Evolutionary conservation across 2,329 filamentous ascomycete genomes (phyloP), one percentile per base, ranked within the genome.

Genomic region (Lachnellula subtilissima): DNA sequence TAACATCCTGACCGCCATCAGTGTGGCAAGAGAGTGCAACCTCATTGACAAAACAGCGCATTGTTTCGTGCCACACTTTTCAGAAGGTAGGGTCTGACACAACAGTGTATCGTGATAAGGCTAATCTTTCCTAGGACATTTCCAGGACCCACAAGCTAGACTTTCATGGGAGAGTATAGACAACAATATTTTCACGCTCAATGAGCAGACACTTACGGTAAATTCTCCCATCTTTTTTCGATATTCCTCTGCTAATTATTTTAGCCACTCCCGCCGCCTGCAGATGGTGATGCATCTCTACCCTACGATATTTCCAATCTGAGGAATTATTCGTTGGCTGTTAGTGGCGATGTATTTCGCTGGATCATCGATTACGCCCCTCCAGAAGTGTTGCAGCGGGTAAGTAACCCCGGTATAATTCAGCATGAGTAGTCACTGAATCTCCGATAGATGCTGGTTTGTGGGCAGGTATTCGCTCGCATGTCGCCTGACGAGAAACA

Each of bases 401-500:
- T 88, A 65, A 59, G 78, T 75, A 5, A 28, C 25, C 1, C 25
- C 32, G 14, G 19, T 9, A 14, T 43, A 3, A 25, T 40, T 53
- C 28, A 48, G 19, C 11, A 36, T 42, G 22, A 23, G 45, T 14
- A 42, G 17, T 22, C 37, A 53, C 64, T 65, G 52, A 65, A 36
- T 2, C 25, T 22, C 25, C 39, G 59, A 25, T 71, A 94, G 78
- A 93, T 97, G 86, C 88, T 99, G 53, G 87, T 96, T 37, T 83
- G 83, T 53, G 92, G 93, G 25, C 93, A 94, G 72, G 91, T 99
- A 1, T 99, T 96, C 72, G 95, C 94, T 4, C 88, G 94, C 64
- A 99, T 99, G 94, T 97, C 93, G 1, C 95, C 94, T 0, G 95
- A 99, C 69, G 94, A 99, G 72, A 99, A 99, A 71, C 92, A 97